Evolutionary conservation across 2,329 filamentous ascomycete species (phyloP).

Genomic region (Drechslerella coelobrocha): DNA sequence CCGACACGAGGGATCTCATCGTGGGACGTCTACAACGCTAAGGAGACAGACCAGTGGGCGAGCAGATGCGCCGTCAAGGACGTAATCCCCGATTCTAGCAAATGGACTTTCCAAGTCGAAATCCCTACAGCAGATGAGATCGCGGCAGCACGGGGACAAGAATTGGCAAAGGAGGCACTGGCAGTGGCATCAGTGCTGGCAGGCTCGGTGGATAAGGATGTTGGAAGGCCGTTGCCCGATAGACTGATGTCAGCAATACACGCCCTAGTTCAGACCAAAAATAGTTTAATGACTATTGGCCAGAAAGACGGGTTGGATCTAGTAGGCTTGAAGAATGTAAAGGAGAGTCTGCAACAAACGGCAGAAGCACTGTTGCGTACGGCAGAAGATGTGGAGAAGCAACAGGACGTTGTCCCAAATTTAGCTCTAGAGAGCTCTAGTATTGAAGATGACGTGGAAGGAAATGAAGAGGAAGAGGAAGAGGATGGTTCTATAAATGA

Average conservation of each 20-base stretch:
- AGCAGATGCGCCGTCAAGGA: constrained; percentile 30
- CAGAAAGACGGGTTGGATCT: too few species aligned
- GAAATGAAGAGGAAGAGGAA: constrained; percentile 9
- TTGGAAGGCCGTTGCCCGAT: too few species aligned
- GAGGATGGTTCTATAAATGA: too few species aligned
- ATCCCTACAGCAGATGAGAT: background rate
- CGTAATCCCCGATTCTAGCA: constrained; percentile 29
- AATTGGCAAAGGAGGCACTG: too few species aligned
- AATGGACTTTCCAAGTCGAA: constrained; percentile 20
- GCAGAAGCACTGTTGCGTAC: too few species aligned
- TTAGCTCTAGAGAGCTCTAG: background rate
- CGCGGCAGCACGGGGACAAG: too few species aligned
- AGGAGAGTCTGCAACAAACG: background rate
- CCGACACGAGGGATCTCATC: constrained; percentile 32
- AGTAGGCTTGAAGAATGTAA: constrained; percentile 1
- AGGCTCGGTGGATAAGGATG: too few species aligned
- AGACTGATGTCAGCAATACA: too few species aligned
- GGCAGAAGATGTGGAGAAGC: constrained; percentile 12
- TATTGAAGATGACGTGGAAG: constrained; percentile 7
- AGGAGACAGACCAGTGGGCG: constrained; percentile 37
- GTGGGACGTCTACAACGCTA: constrained; percentile 27
- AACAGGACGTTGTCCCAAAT: background rate
- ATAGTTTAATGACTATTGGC: too few species aligned
- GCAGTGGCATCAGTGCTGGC: too few species aligned
- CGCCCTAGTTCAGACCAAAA: too few species aligned